These are phyloP conservation scores for Trichosporon sp. DNA, from an alignment of 1,284 basidiomycete species.

Conservation along the genomic window DNA sequence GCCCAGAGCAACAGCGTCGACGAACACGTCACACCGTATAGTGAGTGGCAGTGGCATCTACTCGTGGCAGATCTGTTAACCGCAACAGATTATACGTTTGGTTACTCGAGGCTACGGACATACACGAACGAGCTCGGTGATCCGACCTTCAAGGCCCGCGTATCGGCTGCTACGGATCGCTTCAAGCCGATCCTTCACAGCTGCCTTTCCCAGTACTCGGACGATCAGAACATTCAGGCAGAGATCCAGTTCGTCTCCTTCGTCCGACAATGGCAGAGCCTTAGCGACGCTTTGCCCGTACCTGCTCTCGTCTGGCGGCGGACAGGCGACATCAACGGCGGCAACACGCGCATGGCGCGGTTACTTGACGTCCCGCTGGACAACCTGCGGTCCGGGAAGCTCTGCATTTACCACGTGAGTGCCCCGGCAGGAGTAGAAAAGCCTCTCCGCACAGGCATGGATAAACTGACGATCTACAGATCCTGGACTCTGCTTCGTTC, in stretches of 20 bases:
- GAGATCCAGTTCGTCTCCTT: slow-evolving; percentile 32
- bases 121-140: slow-evolving; percentile 25
- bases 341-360: slow-evolving; percentile 29
- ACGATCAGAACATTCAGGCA: slow-evolving; percentile 27
- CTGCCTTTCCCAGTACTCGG: slow-evolving; percentile 28
- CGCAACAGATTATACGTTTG: slow-evolving; percentile 30
- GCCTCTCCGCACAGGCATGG: not conserved
- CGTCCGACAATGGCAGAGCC: slow-evolving; percentile 26
- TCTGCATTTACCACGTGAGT: slow-evolving; percentile 29
- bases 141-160: slow-evolving; percentile 23
- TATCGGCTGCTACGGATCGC: slow-evolving; percentile 26
- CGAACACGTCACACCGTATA: slow-evolving; percentile 19
- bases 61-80: not conserved
- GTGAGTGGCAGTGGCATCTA: slow-evolving; percentile 14
- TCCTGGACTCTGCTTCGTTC: slow-evolving; percentile 29
- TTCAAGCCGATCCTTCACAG: slow-evolving; percentile 34
- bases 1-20: not conserved
- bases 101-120: slow-evolving; percentile 30
- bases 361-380: slow-evolving; percentile 25
- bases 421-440: not conserved
- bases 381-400: slow-evolving; percentile 24
- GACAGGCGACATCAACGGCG: slow-evolving; percentile 29
- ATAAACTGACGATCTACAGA: slow-evolving; percentile 20
- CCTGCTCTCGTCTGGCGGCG: slow-evolving; percentile 29
- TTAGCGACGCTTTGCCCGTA: slow-evolving; percentile 29